Evolutionary conservation across 2,329 filamentous ascomycete species (phyloP), one percentile per base, ranked within the genome.

Genomic region (Aspergillus aculeatinus): DNA sequence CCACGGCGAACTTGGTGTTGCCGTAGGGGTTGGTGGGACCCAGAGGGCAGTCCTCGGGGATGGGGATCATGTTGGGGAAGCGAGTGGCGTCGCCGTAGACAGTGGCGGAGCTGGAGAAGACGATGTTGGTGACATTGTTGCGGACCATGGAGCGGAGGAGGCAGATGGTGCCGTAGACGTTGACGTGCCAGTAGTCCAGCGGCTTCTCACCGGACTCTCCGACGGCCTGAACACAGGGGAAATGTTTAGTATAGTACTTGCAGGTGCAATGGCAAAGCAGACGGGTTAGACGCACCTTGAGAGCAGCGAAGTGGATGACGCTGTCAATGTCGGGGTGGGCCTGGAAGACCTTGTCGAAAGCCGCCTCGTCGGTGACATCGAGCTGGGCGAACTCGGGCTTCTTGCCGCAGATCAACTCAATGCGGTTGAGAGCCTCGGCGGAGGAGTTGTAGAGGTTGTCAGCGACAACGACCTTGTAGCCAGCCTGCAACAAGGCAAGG

Each of bases 401-500:
- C 81, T 92, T 95, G 74, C 95, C 94, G 77, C 84, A 88, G 76
- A 99, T 91, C 71, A 96, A 85, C 83, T 98, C 92, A 74, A 99
- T 96, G 76, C 95, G 93, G 78, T 96, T 94, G 70, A 99, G 80
- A 66, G 90, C 91, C 72, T 96, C 93, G 72, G 89, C 84, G 63
- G 91, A 96, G 52, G 95, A 97, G 81, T 99, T 99, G 89, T 96
- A 96, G 67, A 98, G 86, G 80, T 88, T 98, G 82, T 99, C 95
- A 68, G 95, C 88, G 66, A 99, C 92, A 76, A 99, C 90, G 65
- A 99, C 95, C 77, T 98, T 89, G 85, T 98, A 98, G 77, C 88
- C 93, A 73, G 95, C 90, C 75, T 97, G 85, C 68, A 99, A 91
- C 27, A 99, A 90, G 57, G 92, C 89, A 55, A 99, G 88, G 59